A percentile compares a stretch with the other conserved stretches of the same genome.
These are phyloP conservation scores for Nasturtium officinale DNA, from an alignment of 345 rosid species.

Conservation along the genomic window DNA sequence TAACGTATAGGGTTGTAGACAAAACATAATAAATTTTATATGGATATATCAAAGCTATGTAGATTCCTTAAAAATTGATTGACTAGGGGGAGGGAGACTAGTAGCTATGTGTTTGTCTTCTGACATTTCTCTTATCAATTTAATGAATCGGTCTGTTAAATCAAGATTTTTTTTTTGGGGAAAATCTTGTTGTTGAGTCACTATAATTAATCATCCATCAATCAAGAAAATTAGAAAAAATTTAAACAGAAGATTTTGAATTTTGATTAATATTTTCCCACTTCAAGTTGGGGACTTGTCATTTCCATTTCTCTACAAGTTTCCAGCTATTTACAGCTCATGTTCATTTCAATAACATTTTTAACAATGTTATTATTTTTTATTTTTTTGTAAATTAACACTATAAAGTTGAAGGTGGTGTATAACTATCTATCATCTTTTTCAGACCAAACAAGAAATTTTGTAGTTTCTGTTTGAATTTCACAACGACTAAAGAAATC, in stretches of 20 bases:
- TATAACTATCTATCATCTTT: too few relatives aligned
- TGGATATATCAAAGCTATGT: constrained; percentile 22
- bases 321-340: constrained; percentile 38
- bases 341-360: constrained; percentile 13
- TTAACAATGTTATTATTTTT: too few relatives aligned
- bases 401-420: too few relatives aligned
- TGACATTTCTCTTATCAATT: constrained; percentile 25
- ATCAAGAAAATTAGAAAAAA: background rate
- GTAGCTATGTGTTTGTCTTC: constrained; percentile 24
- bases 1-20: constrained; percentile 20
- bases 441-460: too few relatives aligned
- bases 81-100: constrained; percentile 28
- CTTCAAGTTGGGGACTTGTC: constrained; percentile 36
- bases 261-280: constrained; percentile 15
- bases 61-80: constrained; percentile 37
- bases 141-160: constrained; percentile 7
- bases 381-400: too few relatives aligned
- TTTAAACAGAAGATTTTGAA: background rate
- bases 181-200: constrained; percentile 32
- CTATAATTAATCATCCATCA: constrained; percentile 28
- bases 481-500: background rate
- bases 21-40: background rate
- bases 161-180: background rate
- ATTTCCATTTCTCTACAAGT: constrained; percentile 27
- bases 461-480: constrained; percentile 16